phyloP scores from a whole-genome alignment of 805 yeast species.

The Saccharomycopsis selenospora region DNA sequence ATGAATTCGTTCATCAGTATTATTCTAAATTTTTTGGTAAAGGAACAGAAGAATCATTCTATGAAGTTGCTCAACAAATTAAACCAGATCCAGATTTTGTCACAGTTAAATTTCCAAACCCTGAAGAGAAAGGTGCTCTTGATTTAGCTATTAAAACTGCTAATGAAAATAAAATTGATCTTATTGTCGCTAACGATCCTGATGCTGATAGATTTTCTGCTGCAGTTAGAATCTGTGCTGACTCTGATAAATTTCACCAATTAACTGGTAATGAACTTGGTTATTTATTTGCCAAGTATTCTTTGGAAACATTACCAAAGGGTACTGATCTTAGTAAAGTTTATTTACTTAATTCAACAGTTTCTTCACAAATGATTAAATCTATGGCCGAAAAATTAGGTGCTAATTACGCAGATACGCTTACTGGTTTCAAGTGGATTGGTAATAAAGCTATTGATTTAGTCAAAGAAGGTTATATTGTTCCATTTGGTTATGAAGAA shows the following conservation, averaged over 20 bases:
- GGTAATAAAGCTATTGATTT: conserved; percentile 81
- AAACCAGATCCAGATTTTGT: conserved; percentile 79
- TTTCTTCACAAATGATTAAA: conserved; percentile 75
- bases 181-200: conserved; percentile 89
- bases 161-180: conserved; percentile 36
- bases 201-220: conserved; percentile 93
- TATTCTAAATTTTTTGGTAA: conserved; percentile 38
- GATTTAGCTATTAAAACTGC: conserved; percentile 63
- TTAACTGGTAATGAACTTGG: conserved; percentile 92
- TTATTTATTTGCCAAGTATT: conserved; percentile 65
- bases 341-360: conserved; percentile 79
- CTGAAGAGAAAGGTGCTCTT: conserved; percentile 91
- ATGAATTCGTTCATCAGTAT: conserved; percentile 33
- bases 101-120: conserved; percentile 87
- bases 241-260: conserved; percentile 55
- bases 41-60: conserved; percentile 46
- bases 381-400: conserved; percentile 59
- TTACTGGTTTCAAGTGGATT: conserved; percentile 97
- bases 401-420: conserved; percentile 66
- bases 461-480: conserved; percentile 53
- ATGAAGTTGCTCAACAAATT: conserved; percentile 54
- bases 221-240: conserved; percentile 45
- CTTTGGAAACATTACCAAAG: conserved; percentile 32
- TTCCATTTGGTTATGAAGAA: conserved; percentile 91
- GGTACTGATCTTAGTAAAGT: conserved; percentile 29